These are phyloP conservation scores for Cylindrodendrum hubeiense DNA, from an alignment of 2,329 filamentous ascomycete genomes.

Conservation along the genomic window DNA sequence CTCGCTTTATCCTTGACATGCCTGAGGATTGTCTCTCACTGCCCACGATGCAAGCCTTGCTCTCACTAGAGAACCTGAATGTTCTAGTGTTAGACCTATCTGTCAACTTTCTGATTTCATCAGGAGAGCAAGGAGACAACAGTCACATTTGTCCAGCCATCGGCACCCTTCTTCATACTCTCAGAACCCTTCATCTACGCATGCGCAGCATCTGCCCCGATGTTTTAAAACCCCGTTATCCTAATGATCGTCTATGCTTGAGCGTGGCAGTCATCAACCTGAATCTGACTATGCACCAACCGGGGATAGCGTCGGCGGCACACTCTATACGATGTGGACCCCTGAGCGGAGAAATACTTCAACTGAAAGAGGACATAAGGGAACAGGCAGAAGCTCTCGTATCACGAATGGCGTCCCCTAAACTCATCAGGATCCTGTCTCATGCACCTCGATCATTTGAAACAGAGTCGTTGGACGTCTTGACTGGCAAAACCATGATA, in stretches of 20 bases:
- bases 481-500: too few relatives aligned
- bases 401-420: conserved; percentile 27
- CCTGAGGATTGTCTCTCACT: conserved; percentile 27
- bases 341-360: conserved; percentile 10
- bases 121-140: neutral
- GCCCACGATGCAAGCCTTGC: conserved; percentile 26
- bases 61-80: conserved; percentile 30
- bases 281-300: conserved; percentile 18
- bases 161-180: conserved; percentile 27
- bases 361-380: conserved; percentile 30
- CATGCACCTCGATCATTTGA: too few relatives aligned
- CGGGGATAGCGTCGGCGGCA: conserved; percentile 22
- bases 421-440: conserved; percentile 31
- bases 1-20: conserved; percentile 7
- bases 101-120: conserved; percentile 8
- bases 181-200: conserved; percentile 32
- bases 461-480: too few relatives aligned
- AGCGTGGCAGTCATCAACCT: conserved; percentile 28
- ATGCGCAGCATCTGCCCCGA: conserved; percentile 36
- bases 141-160: conserved; percentile 32
- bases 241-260: conserved; percentile 17
- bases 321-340: conserved; percentile 30
- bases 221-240: conserved; percentile 28
- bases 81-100: conserved; percentile 32
- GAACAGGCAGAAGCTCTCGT: conserved; percentile 31